Evolutionary conservation across 495 filamentous ascomycete species (phyloP).

Genomic region (Delitschia confertaspora): DNA sequence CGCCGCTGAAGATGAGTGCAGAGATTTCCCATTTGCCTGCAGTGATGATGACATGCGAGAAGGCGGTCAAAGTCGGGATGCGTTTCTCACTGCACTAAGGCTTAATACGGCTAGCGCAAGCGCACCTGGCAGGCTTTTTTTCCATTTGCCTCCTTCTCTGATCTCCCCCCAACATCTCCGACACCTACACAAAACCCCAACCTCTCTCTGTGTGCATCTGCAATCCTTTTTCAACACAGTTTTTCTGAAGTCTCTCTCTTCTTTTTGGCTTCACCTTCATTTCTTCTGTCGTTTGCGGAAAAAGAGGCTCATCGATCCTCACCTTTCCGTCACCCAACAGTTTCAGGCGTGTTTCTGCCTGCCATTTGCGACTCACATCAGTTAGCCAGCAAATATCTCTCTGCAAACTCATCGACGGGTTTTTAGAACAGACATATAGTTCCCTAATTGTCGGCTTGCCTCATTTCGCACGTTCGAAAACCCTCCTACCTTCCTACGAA

Average conservation of each 20-base stretch:
- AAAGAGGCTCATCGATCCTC: constrained; percentile 17
- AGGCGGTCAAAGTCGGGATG: too few relatives aligned
- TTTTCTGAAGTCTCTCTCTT: constrained; percentile 20
- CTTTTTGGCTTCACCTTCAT: constrained; percentile 27
- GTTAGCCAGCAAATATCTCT: constrained; percentile 5
- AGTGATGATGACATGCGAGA: too few relatives aligned
- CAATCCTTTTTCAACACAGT: constrained; percentile 10
- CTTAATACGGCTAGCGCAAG: too few relatives aligned
- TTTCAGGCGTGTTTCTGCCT: constrained; percentile 32
- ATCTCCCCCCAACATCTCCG: constrained; percentile 9
- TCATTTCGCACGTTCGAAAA: constrained; percentile 5
- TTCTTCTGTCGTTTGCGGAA: constrained; percentile 27
- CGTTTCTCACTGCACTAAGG: too few relatives aligned
- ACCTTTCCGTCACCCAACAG: constrained; percentile 22
- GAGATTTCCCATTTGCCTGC: too few relatives aligned
- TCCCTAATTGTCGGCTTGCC: constrained; percentile 7
- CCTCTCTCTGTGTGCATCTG: constrained; percentile 20
- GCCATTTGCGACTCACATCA: constrained; percentile 25
- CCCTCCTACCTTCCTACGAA: neutral
- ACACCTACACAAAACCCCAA: constrained; percentile 21
- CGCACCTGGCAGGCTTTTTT: too few relatives aligned
- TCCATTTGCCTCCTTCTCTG: neutral
- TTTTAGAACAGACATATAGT: constrained; percentile 1
- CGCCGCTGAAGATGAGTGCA: too few relatives aligned
- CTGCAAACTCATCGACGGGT: constrained; percentile 15